These are phyloP conservation scores for Crotalaria pallida DNA, from an alignment of 306 rosid species.

Conservation along the genomic window DNA sequence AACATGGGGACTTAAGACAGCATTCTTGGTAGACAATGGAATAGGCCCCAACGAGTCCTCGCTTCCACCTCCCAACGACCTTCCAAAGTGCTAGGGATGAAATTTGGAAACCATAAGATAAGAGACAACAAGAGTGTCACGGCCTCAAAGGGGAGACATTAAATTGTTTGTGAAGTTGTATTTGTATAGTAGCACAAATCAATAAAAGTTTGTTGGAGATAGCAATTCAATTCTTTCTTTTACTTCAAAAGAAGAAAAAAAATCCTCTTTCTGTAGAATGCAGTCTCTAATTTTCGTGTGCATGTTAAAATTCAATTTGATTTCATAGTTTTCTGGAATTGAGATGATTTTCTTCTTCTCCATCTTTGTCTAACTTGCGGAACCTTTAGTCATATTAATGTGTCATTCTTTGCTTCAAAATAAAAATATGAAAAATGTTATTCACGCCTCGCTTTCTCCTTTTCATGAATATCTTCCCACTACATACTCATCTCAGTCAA, in stretches of 20 bases:
- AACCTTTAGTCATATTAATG: not conserved
- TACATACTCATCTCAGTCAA: too few relatives aligned
- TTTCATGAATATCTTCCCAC: too few relatives aligned
- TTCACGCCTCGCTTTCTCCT: too few relatives aligned
- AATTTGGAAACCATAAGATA: not conserved
- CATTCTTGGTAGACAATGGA: slow-evolving; percentile 66
- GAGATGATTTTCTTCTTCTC: not conserved
- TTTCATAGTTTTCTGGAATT: not conserved
- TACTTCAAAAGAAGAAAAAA: too few relatives aligned
- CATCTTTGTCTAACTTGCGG: not conserved
- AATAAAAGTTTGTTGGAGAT: slow-evolving; percentile 19
- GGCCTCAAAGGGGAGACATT: not conserved
- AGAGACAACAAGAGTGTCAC: not conserved
- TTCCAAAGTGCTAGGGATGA: slow-evolving; percentile 50
- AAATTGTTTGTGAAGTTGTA: slow-evolving; percentile 9
- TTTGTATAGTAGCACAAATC: not conserved
- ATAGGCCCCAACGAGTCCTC: slow-evolving; percentile 39
- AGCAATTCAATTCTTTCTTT: not conserved
- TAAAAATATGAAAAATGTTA: not conserved
- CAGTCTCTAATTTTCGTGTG: not conserved
- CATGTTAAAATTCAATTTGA: not conserved
- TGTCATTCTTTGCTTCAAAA: not conserved
- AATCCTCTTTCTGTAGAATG: slow-evolving; percentile 10
- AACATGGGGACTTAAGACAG: slow-evolving; percentile 83
- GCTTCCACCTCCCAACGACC: slow-evolving; percentile 54